Evolutionary conservation across 768 basidiomycete genomes (phyloP).

Genomic region (Aureoboletus auriporus): DNA sequence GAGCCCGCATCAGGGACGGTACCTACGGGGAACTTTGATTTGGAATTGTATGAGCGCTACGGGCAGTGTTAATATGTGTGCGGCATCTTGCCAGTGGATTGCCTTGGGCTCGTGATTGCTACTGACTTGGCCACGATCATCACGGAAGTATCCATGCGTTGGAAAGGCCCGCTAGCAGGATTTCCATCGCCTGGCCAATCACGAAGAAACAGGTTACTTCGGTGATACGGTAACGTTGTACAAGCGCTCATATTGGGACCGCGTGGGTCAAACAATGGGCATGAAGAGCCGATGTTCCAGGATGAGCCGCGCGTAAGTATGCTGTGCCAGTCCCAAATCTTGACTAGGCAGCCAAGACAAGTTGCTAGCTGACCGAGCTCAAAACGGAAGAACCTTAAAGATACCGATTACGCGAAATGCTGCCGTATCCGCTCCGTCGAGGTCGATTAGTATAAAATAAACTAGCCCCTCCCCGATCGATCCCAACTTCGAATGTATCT

Average conservation of each 20-base stretch:
- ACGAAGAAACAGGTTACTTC: not conserved
- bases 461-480: slow-evolving; percentile 10
- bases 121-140: slow-evolving; percentile 22
- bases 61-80: slow-evolving; percentile 10
- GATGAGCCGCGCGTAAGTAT: not conserved
- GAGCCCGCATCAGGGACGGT: not conserved
- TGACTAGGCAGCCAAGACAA: no score
- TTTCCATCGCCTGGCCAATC: slow-evolving; percentile 16
- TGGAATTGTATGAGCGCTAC: slow-evolving; percentile 3
- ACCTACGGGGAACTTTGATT: slow-evolving; percentile 5
- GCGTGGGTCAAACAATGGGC: slow-evolving; percentile 18
- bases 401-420: slow-evolving; percentile 18
- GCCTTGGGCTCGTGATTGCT: not conserved
- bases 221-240: not conserved
- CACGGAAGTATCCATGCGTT: slow-evolving; percentile 8
- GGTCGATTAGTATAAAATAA: slow-evolving; percentile 28
- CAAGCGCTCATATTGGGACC: slow-evolving; percentile 18
- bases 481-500: slow-evolving; percentile 17
- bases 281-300: slow-evolving; percentile 5
- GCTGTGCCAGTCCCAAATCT: slow-evolving; percentile 2
- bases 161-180: slow-evolving; percentile 5
- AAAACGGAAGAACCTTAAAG: no score
- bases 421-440: slow-evolving; percentile 21
- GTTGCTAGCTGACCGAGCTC: no score
- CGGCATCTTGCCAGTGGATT: not conserved